Evolutionary conservation across 2,329 filamentous ascomycete species (phyloP).

Genomic region (Cladosporium cucumerinum): DNA sequence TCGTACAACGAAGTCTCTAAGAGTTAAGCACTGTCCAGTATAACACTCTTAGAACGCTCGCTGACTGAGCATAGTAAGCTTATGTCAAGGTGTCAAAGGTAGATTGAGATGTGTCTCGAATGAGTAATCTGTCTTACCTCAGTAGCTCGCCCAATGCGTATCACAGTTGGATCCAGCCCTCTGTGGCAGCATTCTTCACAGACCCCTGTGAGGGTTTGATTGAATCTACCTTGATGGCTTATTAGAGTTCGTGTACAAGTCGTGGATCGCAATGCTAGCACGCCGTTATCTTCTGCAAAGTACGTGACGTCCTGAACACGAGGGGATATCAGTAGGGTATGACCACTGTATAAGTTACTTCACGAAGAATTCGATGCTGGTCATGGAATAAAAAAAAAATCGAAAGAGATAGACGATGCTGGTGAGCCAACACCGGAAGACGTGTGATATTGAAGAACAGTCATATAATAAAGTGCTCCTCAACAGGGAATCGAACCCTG

Average conservation of each 20-base stretch:
- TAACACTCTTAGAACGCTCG: neutral
- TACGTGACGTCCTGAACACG: neutral
- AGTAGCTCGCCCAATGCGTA: neutral
- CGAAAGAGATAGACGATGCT: neutral
- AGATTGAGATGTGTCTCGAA: neutral
- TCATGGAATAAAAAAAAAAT: neutral
- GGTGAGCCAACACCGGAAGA: constrained; percentile 15
- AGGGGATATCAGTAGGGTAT: no score
- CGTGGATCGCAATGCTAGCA: neutral
- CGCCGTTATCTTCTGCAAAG: neutral
- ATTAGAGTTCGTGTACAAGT: neutral
- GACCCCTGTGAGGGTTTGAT: neutral
- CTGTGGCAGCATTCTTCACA: neutral
- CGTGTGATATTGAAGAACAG: constrained; percentile 7
- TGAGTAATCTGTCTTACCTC: neutral
- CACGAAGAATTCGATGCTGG: neutral
- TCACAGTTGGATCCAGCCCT: neutral
- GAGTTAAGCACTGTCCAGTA: neutral
- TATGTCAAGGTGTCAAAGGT: neutral
- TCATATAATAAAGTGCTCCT: constrained; percentile 9
- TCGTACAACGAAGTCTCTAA: neutral
- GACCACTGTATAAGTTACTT: neutral
- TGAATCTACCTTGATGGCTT: neutral
- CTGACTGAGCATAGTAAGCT: neutral
- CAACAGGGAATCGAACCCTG: constrained; percentile 17